These are phyloP conservation scores for Xanthoceras sorbifolium DNA, from an alignment of 345 rosid genomes.

Conservation along the genomic window DNA sequence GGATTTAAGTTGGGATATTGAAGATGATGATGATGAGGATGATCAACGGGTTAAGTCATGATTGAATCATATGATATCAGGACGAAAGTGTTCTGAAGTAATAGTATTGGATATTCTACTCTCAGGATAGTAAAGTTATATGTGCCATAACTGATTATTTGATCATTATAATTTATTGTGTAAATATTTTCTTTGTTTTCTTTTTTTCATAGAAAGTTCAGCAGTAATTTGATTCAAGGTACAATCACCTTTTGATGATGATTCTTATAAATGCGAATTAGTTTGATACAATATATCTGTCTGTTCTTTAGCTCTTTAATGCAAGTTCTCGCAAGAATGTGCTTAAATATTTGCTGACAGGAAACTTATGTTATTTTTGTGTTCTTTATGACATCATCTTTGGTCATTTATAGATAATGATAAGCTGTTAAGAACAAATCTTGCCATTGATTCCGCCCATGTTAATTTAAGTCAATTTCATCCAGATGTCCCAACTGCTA, in stretches of 20 bases:
- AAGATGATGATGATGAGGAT: slow-evolving; percentile 65
- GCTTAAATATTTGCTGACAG: background rate
- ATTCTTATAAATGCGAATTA: background rate
- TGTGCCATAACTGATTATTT: background rate
- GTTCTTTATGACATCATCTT: no score
- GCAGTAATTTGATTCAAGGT: background rate
- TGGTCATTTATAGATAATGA: background rate
- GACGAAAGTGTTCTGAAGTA: slow-evolving; percentile 2
- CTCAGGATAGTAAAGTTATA: slow-evolving; percentile 1
- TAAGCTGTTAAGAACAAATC: background rate
- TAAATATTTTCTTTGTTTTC: slow-evolving; percentile 8
- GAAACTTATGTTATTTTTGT: background rate
- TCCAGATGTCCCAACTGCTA: no score
- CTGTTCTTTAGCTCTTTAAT: background rate
- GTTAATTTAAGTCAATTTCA: no score
- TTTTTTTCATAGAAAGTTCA: slow-evolving; percentile 2
- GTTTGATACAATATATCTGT: background rate
- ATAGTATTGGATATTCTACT: background rate
- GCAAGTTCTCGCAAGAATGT: background rate
- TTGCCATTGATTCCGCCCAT: background rate
- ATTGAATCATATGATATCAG: background rate
- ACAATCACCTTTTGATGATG: background rate
- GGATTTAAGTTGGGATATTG: slow-evolving; percentile 85
- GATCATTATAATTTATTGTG: slow-evolving; percentile 11
- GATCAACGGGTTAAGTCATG: slow-evolving; percentile 38